Evolutionary conservation across 208 protist genomes (phyloP).

Genomic region (Crithidia fasciculata): DNA sequence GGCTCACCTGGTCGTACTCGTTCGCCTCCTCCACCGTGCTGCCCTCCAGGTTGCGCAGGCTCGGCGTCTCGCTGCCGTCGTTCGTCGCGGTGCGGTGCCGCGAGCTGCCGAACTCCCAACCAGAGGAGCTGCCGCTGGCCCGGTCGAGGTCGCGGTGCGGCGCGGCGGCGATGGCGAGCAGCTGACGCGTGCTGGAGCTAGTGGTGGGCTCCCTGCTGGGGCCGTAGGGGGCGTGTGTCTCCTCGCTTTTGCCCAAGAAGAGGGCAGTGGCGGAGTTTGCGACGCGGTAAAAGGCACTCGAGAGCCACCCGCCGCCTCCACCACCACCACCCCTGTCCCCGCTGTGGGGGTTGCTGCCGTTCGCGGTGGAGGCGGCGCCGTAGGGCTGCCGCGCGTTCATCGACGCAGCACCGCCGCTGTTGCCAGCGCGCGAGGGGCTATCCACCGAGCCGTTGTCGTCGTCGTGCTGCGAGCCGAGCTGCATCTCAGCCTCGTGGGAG

Average conservation of each 20-base stretch:
- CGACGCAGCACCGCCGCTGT: neutral
- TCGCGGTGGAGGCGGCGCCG: constrained; percentile 8
- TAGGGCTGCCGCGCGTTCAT: constrained; percentile 19
- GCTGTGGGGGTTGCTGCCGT: constrained; percentile 13
- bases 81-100: constrained; percentile 9
- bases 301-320: constrained; percentile 16
- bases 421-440: neutral
- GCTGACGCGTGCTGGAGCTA: constrained; percentile 9
- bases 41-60: constrained; percentile 3
- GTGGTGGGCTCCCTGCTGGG: constrained; percentile 4
- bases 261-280: constrained; percentile 18
- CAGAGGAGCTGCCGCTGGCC: constrained; percentile 11
- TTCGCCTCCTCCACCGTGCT: constrained; percentile 7
- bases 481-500: constrained; percentile 48
- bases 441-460: constrained; percentile 11
- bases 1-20: constrained; percentile 42
- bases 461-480: constrained; percentile 25
- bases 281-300: constrained; percentile 10
- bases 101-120: constrained; percentile 33
- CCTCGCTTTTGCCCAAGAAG: constrained; percentile 15
- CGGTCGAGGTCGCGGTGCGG: neutral
- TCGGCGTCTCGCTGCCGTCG: constrained; percentile 26
- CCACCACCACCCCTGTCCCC: neutral
- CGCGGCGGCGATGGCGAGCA: neutral
- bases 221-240: constrained; percentile 8